Evolutionary conservation across 2,329 filamentous ascomycete genomes (phyloP).

Genomic region (Fusarium camptoceras): DNA sequence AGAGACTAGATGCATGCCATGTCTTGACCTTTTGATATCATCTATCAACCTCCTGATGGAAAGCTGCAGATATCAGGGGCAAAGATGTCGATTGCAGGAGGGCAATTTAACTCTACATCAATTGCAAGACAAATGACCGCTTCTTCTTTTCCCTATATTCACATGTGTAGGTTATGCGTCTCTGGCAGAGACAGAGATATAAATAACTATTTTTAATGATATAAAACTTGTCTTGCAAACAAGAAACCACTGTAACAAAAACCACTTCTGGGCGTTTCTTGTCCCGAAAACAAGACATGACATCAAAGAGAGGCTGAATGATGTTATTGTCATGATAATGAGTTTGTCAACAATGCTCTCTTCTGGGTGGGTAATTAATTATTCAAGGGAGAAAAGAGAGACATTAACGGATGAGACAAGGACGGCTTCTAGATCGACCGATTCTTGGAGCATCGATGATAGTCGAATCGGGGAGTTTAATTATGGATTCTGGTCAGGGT

Average conservation of each 20-base stretch:
- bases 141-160: not conserved
- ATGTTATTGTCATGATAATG: constrained; percentile 17
- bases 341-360: not conserved
- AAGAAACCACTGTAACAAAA: not conserved
- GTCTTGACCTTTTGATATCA: not conserved
- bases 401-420: not conserved
- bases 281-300: constrained; percentile 10
- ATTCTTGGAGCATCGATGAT: constrained; percentile 12
- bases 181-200: not conserved
- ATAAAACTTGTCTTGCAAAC: constrained; percentile 2
- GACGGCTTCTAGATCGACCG: constrained; percentile 26
- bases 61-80: constrained; percentile 1
- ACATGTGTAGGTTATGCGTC: not conserved
- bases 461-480: not conserved
- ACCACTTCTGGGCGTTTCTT: not conserved
- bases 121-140: not conserved
- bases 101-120: not conserved
- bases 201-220: not conserved
- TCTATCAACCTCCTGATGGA: not conserved
- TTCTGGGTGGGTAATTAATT: constrained; percentile 6
- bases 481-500: not conserved
- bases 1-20: constrained; percentile 1
- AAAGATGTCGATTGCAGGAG: not conserved
- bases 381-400: constrained; percentile 23
- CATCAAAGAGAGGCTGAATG: constrained; percentile 19